Percentiles rank a stretch among this genome's conserved stretches.
Evolutionary conservation across 2,329 filamentous ascomycete species (phyloP).

Genomic region (Sporothrix curviconia): DNA sequence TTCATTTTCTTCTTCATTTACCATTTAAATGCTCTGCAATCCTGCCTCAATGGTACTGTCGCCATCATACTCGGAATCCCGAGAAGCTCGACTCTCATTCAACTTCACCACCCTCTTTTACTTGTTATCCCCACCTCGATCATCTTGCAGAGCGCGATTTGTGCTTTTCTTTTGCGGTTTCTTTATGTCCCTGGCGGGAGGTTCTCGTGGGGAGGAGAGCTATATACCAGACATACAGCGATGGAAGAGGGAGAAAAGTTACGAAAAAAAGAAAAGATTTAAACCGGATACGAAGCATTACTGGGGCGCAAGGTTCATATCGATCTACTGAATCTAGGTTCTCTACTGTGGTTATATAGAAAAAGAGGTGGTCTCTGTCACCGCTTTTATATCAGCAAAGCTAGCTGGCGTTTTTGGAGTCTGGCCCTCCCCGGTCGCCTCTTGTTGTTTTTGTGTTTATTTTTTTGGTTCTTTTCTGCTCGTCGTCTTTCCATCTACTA

Average conservation of each 20-base stretch:
- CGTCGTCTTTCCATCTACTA: background rate
- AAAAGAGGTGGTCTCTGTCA: conserved; percentile 6
- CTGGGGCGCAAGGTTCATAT: conserved; percentile 8
- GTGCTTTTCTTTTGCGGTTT: background rate
- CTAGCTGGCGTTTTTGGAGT: conserved; percentile 16
- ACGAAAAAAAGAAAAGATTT: background rate
- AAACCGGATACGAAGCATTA: conserved; percentile 11
- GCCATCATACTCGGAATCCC: too few relatives aligned
- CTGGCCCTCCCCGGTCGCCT: conserved; percentile 7
- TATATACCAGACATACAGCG: background rate
- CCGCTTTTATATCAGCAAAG: conserved; percentile 10
- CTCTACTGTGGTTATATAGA: background rate
- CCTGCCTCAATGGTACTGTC: too few relatives aligned
- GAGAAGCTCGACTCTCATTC: too few relatives aligned
- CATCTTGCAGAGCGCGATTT: background rate
- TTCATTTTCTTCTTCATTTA: background rate
- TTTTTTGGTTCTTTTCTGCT: background rate
- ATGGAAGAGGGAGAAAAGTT: background rate
- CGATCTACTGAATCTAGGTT: background rate
- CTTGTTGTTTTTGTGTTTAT: background rate
- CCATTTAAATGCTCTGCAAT: too few relatives aligned
- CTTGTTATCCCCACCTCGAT: background rate
- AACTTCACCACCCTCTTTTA: too few relatives aligned
- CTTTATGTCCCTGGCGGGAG: background rate
- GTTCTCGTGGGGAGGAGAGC: background rate